Percentiles rank a stretch among this genome's conserved stretches.
phyloP scores from a whole-genome alignment of 192 early-diverging fungal genomes.

The Podila clonocystis region DNA sequence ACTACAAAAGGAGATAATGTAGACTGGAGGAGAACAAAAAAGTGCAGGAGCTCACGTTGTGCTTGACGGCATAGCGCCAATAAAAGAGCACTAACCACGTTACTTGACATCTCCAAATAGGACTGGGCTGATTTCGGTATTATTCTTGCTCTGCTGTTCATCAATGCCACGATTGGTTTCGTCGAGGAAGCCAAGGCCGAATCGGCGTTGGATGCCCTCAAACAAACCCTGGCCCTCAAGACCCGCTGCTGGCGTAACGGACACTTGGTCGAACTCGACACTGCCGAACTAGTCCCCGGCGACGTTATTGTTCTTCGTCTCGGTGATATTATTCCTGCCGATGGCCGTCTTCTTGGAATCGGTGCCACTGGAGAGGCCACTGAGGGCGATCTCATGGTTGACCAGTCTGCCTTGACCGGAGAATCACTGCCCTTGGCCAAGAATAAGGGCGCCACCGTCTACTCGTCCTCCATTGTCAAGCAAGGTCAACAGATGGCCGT shows the following conservation, averaged over 20 bases:
- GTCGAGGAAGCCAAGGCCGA: constrained; percentile 95
- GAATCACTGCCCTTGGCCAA: constrained; percentile 93
- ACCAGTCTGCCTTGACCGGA: constrained; percentile 94
- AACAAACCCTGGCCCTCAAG: constrained; percentile 92
- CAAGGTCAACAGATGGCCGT: constrained; percentile 94
- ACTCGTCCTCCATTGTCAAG: constrained; percentile 94
- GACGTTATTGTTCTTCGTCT: constrained; percentile 92
- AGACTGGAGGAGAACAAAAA: too few species aligned
- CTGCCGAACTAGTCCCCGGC: constrained; percentile 86
- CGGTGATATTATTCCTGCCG: constrained; percentile 95
- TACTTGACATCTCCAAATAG: constrained; percentile 4
- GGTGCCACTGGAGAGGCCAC: constrained; percentile 79
- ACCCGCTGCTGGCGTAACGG: constrained; percentile 84
- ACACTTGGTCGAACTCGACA: constrained; percentile 76
- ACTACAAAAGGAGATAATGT: too few species aligned
- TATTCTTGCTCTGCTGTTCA: constrained; percentile 79
- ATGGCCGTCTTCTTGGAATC: constrained; percentile 84
- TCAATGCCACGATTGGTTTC: constrained; percentile 93
- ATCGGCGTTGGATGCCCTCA: constrained; percentile 93
- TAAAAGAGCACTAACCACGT: too few species aligned
- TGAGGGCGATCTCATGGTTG: constrained; percentile 84
- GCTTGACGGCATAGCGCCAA: too few species aligned
- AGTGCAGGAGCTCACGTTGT: too few species aligned
- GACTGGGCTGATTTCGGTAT: constrained; percentile 81
- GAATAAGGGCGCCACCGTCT: constrained; percentile 82